Percentiles rank a stretch among this genome's conserved stretches.
phyloP scores from a whole-genome alignment of 2,329 filamentous ascomycete species.

The Talaromyces sp. region DNA sequence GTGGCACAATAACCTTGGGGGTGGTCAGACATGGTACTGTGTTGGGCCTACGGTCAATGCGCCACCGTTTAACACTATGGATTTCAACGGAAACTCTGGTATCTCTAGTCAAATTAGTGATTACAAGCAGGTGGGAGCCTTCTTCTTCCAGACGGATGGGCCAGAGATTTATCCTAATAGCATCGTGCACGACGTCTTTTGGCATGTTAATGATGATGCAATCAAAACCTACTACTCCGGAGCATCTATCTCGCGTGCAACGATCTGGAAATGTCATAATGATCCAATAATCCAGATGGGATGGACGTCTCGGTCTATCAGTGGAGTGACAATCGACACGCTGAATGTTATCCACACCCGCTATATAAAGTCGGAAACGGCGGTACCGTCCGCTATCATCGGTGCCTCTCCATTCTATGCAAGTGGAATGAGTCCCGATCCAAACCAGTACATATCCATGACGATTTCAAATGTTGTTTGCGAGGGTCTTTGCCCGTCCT shows the following conservation, averaged over 20 bases:
- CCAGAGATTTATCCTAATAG: constrained; percentile 34
- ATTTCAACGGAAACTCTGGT: constrained; percentile 24
- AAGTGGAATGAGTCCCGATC: neutral
- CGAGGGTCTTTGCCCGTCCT: constrained; percentile 8
- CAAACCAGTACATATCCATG: neutral
- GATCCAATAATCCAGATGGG: constrained; percentile 39
- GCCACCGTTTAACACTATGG: constrained; percentile 40
- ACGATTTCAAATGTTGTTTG: constrained; percentile 8
- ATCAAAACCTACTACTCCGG: constrained; percentile 42
- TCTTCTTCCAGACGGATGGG: constrained; percentile 39
- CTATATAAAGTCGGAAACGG: neutral
- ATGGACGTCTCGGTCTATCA: constrained; percentile 31
- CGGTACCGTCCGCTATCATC: neutral
- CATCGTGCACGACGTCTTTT: constrained; percentile 34
- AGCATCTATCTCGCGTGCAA: constrained; percentile 33
- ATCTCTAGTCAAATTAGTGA: constrained; percentile 24
- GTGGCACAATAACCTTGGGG: constrained; percentile 22
- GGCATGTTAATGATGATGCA: constrained; percentile 36
- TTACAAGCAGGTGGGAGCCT: constrained; percentile 42
- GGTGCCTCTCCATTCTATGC: neutral
- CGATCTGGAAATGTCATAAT: constrained; percentile 37
- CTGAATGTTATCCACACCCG: constrained; percentile 10
- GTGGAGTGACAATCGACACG: constrained; percentile 25
- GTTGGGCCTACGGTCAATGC: constrained; percentile 32
- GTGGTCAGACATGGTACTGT: constrained; percentile 26